These are phyloP conservation scores for Carex parvula DNA, from an alignment of 176 grass and related monocot genomes.

Conservation along the genomic window DNA sequence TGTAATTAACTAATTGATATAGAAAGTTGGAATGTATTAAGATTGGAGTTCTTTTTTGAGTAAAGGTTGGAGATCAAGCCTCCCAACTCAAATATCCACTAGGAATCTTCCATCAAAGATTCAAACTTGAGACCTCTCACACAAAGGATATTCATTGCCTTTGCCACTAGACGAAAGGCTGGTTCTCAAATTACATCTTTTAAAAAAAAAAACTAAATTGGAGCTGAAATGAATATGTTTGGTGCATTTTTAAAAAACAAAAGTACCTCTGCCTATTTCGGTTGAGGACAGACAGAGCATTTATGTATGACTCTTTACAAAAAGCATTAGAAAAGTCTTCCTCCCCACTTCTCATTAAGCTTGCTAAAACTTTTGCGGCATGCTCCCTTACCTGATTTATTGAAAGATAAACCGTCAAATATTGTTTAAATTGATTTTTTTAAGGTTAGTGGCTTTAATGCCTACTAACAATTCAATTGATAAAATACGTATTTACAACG, in stretches of 20 bases:
- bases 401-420: constrained; percentile 5
- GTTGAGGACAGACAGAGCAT: constrained; percentile 48
- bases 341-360: constrained; percentile 86
- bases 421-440: neutral
- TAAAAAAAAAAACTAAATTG: no score
- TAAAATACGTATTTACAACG: no score
- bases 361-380: constrained; percentile 82
- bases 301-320: constrained; percentile 60
- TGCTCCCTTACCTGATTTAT: constrained; percentile 81
- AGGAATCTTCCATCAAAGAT: no score
- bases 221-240: constrained; percentile 6
- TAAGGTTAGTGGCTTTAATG: no score
- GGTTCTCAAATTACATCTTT: no score
- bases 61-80: no score
- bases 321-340: constrained; percentile 63
- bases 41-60: neutral
- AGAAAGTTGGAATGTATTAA: neutral
- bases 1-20: neutral
- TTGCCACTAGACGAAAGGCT: no score
- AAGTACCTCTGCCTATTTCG: constrained; percentile 40
- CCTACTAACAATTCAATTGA: no score
- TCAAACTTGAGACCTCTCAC: no score
- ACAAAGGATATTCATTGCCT: no score
- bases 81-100: no score
- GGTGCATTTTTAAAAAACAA: neutral